Base-by-base conservation (phyloP, 768 basidiomycete genomes). In the Podaxis sp. region DNA sequence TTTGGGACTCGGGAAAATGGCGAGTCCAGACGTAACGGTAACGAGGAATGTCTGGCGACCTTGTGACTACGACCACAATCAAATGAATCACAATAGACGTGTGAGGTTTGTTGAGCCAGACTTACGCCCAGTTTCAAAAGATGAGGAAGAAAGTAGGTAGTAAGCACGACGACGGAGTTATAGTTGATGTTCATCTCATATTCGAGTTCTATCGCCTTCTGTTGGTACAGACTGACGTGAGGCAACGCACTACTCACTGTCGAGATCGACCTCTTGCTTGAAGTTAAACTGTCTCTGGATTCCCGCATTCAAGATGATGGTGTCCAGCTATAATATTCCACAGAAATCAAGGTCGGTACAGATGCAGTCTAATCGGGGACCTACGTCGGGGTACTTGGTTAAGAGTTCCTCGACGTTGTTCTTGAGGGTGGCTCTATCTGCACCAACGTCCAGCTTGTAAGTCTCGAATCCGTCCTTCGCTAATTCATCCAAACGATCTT, bases 161-260 rank as follows among this genome's bases (percentile, higher is more conserved):
- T 80, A 50, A 83, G 68, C 40, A 76, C 74, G 27, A 85, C 73
- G 24, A 82, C 72, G 0, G 84, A 79, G 0, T 75, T 73, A 65
- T 87, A 87, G 68, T 88, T 87, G 25, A 81, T 76, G 41, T 81
- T 78, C 3, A 86, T 66, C 70, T 88, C 86, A 33, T 70, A 71
- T 24, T 73, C 62, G 43, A 84, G 61, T 33, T 75, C 82, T 85
- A 63, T 12, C n/a, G 33, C 27, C 27, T 49, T 27, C 33, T 25
- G 40, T 33, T 6, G 46, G 17, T 49, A n/a, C 40, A 19, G 38
- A 13, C 9, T n/a, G 7, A 22, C 8, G 41, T 46, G 17, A 22
- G 51, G 9, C 24, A 40, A 36, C 15, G 55, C 7, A 13, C 12
- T 65, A 74, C 67, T 71, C 79, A 55, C 76, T 77, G 56, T 83